These are phyloP conservation scores for Gnomoniopsis sp. DNA, from an alignment of 2,329 filamentous ascomycete genomes.

Conservation along the genomic window DNA sequence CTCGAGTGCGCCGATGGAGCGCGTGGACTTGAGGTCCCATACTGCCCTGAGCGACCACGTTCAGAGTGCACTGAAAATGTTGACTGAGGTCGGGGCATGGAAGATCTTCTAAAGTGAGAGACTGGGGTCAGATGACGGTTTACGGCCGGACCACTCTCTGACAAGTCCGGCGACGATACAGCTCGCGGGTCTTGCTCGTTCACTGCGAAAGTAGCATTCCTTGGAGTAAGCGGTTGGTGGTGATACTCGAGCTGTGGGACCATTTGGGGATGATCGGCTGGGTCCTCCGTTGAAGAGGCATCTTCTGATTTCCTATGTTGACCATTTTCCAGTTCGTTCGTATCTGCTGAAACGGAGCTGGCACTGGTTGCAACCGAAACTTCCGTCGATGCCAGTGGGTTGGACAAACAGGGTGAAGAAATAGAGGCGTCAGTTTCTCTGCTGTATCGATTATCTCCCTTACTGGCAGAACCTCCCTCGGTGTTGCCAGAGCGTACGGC, in stretches of 20 bases:
- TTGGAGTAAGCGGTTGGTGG: slow-evolving; percentile 44
- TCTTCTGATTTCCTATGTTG: slow-evolving; percentile 34
- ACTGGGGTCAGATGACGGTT: slow-evolving; percentile 63
- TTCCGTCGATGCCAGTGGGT: slow-evolving; percentile 46
- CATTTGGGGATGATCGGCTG: slow-evolving; percentile 36
- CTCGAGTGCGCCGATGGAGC: slow-evolving; percentile 48
- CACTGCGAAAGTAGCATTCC: slow-evolving; percentile 38
- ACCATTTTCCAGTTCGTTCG: slow-evolving; percentile 44
- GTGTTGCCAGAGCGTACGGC: slow-evolving; percentile 20
- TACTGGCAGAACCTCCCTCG: slow-evolving; percentile 30
- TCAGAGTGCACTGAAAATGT: slow-evolving; percentile 75
- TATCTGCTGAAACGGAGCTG: slow-evolving; percentile 49
- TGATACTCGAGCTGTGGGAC: slow-evolving; percentile 62
- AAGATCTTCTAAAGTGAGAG: slow-evolving; percentile 52
- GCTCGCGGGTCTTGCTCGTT: slow-evolving; percentile 38
- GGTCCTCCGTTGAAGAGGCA: slow-evolving; percentile 48
- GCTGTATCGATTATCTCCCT: slow-evolving; percentile 44
- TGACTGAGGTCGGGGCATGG: slow-evolving; percentile 68
- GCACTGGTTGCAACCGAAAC: slow-evolving; percentile 54
- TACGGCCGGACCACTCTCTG: slow-evolving; percentile 47
- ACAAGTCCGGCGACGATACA: slow-evolving; percentile 49
- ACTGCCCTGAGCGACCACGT: slow-evolving; percentile 56
- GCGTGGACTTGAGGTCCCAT: slow-evolving; percentile 41
- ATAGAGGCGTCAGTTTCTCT: slow-evolving; percentile 52
- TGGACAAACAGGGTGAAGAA: slow-evolving; percentile 45